These are phyloP conservation scores for Hygrophila difformis DNA, from an alignment of 257 asterid species.

Conservation along the genomic window DNA sequence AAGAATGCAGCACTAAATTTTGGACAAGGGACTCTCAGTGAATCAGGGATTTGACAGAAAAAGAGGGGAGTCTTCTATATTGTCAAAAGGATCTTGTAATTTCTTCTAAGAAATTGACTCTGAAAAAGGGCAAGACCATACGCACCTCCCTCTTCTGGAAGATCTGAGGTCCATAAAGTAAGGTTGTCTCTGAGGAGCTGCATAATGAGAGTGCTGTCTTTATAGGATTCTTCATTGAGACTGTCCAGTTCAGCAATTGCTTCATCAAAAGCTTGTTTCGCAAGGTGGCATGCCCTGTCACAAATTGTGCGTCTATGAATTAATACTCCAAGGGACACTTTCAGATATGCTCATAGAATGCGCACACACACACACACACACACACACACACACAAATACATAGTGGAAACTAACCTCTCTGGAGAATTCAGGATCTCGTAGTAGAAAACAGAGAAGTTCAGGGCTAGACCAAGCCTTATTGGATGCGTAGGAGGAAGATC, in stretches of 20 bases:
- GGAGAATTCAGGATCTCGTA: slow-evolving; percentile 76
- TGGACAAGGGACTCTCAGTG: too few species aligned
- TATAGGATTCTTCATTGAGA: slow-evolving; percentile 63
- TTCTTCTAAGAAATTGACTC: too few species aligned
- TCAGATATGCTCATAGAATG: too few species aligned
- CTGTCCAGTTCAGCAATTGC: slow-evolving; percentile 75
- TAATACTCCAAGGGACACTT: too few species aligned
- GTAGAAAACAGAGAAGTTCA: slow-evolving; percentile 71
- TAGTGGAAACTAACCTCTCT: slow-evolving; percentile 57
- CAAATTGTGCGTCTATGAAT: too few species aligned
- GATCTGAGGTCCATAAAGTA: slow-evolving; percentile 66
- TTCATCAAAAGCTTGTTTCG: slow-evolving; percentile 30
- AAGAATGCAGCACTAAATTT: too few species aligned
- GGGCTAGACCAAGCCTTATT: slow-evolving; percentile 64
- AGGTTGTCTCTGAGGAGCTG: slow-evolving; percentile 75
- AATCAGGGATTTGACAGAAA: too few species aligned
- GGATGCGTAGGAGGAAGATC: slow-evolving; percentile 79
- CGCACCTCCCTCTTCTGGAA: slow-evolving; percentile 69
- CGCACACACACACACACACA: too few species aligned
- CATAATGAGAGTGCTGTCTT: slow-evolving; percentile 77
- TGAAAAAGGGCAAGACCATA: neutral
- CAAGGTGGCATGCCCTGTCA: slow-evolving; percentile 46
- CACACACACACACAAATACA: too few species aligned
- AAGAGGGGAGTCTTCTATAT: too few species aligned
- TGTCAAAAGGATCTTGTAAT: too few species aligned